Conservation (phyloP, 441 rosid genomes). For the Adansonia grandidieri region DNA sequence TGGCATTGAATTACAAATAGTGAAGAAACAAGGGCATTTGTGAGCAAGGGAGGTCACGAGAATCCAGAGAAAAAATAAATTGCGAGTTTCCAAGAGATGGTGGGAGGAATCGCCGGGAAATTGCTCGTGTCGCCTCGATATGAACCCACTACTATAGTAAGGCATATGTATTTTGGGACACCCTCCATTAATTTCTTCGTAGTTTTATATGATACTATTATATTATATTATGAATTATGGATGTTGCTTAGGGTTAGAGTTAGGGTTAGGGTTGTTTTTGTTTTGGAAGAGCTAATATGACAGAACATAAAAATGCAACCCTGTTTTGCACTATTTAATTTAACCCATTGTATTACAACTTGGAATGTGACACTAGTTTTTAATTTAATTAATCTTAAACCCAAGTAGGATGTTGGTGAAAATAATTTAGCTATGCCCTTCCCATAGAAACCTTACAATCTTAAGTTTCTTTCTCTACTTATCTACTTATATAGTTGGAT, state of each 20-base stretch:
- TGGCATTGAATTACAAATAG: conserved; percentile 18
- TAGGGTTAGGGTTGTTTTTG: conserved; percentile 23
- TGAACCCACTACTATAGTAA: conserved; percentile 29
- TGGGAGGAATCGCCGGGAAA: conserved; percentile 91
- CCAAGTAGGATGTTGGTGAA: too few species aligned
- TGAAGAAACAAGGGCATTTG: conserved; percentile 33
- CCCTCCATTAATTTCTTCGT: conserved; percentile 35
- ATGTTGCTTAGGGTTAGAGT: conserved; percentile 32
- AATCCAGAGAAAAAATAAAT: conserved; percentile 50
- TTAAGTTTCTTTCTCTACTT: too few species aligned
- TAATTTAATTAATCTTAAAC: too few species aligned
- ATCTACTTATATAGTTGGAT: too few species aligned
- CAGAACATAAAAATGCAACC: conserved; percentile 8
- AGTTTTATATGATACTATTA: background rate
- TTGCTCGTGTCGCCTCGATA: conserved; percentile 89
- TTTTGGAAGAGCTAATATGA: conserved; percentile 18
- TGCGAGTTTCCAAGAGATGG: conserved; percentile 54
- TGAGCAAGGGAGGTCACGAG: conserved; percentile 46
- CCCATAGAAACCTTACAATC: too few species aligned
- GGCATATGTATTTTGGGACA: conserved; percentile 33
- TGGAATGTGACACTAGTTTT: too few species aligned
- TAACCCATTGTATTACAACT: background rate
- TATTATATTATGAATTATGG: background rate
- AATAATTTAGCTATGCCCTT: too few species aligned
- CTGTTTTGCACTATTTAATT: conserved; percentile 12